Evolutionary conservation across 345 rosid genomes (phyloP), one percentile per base, ranked within the genome.

Genomic region (Toxicodendron radicans): DNA sequence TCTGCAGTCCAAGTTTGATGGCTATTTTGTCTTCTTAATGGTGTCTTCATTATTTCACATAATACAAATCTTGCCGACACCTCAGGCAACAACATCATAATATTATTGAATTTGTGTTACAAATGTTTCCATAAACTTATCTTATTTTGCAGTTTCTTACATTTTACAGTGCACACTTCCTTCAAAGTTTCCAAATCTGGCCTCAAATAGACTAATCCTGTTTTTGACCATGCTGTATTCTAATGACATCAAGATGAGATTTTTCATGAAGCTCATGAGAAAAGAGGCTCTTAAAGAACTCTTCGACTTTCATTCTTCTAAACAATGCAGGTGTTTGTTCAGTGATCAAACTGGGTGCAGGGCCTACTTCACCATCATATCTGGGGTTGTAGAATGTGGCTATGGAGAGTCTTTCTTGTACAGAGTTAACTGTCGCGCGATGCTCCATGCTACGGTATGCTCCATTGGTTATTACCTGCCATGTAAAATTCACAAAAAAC

Each of bases 401-500:
- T 46, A 87, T 61, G 3, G 90, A 85, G 38, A 85, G 70, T 43
- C 86, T 84, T 69, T 85, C 91, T 57, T 68, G 85, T 8, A 68
- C 78, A 0, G 76, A 52, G 33, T 85, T 85, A 35, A 87, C 85
- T 24, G 77, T 73, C 13, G 79, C 90, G 12, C 88, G 73, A 73
- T 84, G 88, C 79, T 84, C 89, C 0, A 85, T 74, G 80, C 91
- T 85, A 18, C 77, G 68, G 41, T 83, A 87, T 7, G 53, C 66
- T 62, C 93, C 84, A 46, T 85, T 89, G n/a, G 80, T 79, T 51
- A 82, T 72, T 5, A 89, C 84, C 91, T 84, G 76, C 45, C 48
- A 35, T 35, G 33, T 11, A 1, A 65, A 0, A 41, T n/a, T 43
- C 53, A 2, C 32, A 58, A 24, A 58, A 30, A 10, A 23, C 14